phyloP scores from a whole-genome alignment of 768 basidiomycete genomes.

The Kwoniella sp. region DNA sequence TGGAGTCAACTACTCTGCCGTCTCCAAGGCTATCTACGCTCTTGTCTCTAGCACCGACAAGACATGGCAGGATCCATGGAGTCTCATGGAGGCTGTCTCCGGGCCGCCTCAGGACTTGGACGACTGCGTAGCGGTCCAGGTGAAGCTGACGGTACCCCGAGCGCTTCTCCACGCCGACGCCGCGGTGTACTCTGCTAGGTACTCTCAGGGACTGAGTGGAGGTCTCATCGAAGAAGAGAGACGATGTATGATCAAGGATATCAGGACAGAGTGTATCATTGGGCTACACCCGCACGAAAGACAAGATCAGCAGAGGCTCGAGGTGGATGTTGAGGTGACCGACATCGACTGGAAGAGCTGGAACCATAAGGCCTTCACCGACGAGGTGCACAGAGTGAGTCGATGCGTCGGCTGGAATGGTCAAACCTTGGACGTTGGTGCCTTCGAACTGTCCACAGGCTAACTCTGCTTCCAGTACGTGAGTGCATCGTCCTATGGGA shows the following conservation, averaged over 20 bases:
- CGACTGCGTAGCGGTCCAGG: constrained; percentile 50
- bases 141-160: constrained; percentile 56
- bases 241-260: constrained; percentile 51
- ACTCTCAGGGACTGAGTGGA: constrained; percentile 19
- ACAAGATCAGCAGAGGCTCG: constrained; percentile 60
- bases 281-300: constrained; percentile 69
- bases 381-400: constrained; percentile 51
- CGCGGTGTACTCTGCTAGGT: constrained; percentile 46
- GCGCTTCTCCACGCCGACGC: constrained; percentile 57
- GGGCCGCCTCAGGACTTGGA: constrained; percentile 50
- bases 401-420: too few relatives aligned
- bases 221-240: constrained; percentile 45
- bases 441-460: neutral
- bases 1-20: constrained; percentile 64
- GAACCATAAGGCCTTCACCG: constrained; percentile 54
- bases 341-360: constrained; percentile 27
- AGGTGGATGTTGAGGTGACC: constrained; percentile 53
- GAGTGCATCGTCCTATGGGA: constrained; percentile 56
- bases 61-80: constrained; percentile 56
- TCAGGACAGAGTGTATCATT: constrained; percentile 60
- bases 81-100: constrained; percentile 54
- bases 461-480: constrained; percentile 57
- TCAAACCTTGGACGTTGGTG: too few relatives aligned
- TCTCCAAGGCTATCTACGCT: constrained; percentile 54
- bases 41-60: constrained; percentile 48